Base-by-base conservation (phyloP, 495 filamentous ascomycete genomes). In the Corynascus novoguineensis region DNA sequence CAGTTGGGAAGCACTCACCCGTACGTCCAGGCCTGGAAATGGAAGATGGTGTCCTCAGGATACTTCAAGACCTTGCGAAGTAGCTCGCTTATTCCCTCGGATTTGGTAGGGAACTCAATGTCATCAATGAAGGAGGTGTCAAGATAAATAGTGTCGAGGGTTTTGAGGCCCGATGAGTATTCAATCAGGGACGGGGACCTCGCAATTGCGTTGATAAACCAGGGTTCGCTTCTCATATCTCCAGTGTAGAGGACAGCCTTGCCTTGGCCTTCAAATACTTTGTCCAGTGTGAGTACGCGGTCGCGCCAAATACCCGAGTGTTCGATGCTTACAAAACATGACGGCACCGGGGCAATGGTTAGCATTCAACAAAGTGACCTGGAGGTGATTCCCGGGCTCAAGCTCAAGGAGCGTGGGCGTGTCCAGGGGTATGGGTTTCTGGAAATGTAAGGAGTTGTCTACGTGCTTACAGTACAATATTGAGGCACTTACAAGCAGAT, bases 331-430 rank as follows among this genome's bases (percentile, higher is more conserved):
- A 81, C 78, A 58, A 65, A 97, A 96, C 90, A 96, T 96, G 27
- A 96, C 91, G 21, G 91, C 85, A 3, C 92, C 92, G 19, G 85
- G 75, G 66, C 92, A 97, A 64, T 97, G 92, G 64, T 97, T 97
- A 8, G 92, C 92, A 75, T 96, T 85, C 32, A 96, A 81, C 0
- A 97, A 77, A 3, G 92, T 96, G 32, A 95, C 88, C 49, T 83
- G 82, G 45, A 96, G 85, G 11, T 71, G 71, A 51, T 80, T 79
- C 6, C 79, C 79, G 0, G 83, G 88, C 3, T 78, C 78, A 9
- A 96, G 74, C 60, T 96, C 89, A 55, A 97, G 81, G 34, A 77
- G 68, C 0, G 85, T 90, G 0, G 92, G 90, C 0, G 89, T 93
- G 46, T 93, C 85, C 29, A 96, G 69, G 2, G 91, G 92, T 37